These are phyloP conservation scores for Fusarium euwallaceae DNA, from an alignment of 2,329 filamentous ascomycete species.

Conservation along the genomic window DNA sequence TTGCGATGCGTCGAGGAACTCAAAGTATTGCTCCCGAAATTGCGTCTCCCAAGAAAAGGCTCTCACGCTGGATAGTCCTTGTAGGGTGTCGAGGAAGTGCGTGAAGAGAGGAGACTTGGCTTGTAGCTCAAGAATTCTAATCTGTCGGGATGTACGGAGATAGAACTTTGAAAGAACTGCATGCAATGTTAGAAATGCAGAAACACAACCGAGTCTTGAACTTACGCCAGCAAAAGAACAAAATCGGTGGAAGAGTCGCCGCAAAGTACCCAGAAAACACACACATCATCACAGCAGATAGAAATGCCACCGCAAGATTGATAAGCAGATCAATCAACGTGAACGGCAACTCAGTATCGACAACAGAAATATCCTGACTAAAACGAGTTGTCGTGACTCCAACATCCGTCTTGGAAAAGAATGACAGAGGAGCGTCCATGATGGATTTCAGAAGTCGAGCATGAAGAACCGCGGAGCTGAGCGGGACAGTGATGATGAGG, in stretches of 20 bases:
- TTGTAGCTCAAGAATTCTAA: conserved; percentile 50
- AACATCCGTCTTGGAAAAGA: conserved; percentile 54
- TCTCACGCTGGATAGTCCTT: conserved; percentile 48
- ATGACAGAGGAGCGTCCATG: conserved; percentile 50
- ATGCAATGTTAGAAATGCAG: neutral
- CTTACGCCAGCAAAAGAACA: conserved; percentile 23
- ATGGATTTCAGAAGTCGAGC: conserved; percentile 20
- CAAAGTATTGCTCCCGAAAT: conserved; percentile 34
- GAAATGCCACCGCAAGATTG: conserved; percentile 1
- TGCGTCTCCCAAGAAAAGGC: conserved; percentile 51
- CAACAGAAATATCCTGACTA: conserved; percentile 54
- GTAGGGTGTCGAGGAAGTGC: conserved; percentile 46
- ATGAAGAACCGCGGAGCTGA: conserved; percentile 24
- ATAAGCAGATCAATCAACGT: conserved; percentile 43
- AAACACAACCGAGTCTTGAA: neutral
- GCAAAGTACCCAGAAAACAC: conserved; percentile 31
- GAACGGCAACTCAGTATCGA: conserved; percentile 52
- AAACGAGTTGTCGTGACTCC: conserved; percentile 56
- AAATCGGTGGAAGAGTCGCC: conserved; percentile 4
- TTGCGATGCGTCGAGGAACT: conserved; percentile 51
- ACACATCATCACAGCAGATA: conserved; percentile 29
- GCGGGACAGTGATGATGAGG: conserved; percentile 11
- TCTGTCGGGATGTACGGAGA: conserved; percentile 50
- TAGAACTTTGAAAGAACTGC: conserved; percentile 21
- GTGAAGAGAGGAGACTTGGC: conserved; percentile 48